phyloP scores from a whole-genome alignment of 176 grass and related monocot genomes.

The Metroxylon sagu region DNA sequence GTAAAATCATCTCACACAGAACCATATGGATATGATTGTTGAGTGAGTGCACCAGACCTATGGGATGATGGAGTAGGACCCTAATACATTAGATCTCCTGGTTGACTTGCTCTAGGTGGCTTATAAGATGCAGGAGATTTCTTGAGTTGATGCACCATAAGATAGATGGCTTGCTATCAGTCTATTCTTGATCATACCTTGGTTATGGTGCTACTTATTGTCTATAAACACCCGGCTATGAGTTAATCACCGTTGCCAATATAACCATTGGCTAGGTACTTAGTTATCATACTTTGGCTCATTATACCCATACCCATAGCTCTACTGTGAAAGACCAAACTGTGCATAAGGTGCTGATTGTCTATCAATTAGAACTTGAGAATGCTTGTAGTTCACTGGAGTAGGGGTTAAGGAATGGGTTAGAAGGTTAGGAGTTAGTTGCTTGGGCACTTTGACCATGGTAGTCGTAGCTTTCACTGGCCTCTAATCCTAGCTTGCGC shows the following conservation, averaged over 20 bases:
- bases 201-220: constrained; percentile 15
- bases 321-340: constrained; percentile 33
- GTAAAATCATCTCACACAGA: too few relatives aligned
- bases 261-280: constrained; percentile 57
- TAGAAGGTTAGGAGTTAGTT: constrained; percentile 36
- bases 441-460: constrained; percentile 46
- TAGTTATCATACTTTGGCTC: constrained; percentile 51
- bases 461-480: constrained; percentile 50
- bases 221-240: constrained; percentile 46
- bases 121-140: constrained; percentile 11
- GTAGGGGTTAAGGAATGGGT: constrained; percentile 27
- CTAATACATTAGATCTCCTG: constrained; percentile 43
- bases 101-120: constrained; percentile 28
- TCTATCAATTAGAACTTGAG: constrained; percentile 58
- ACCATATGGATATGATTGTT: constrained; percentile 18
- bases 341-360: constrained; percentile 50
- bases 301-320: constrained; percentile 49
- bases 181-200: constrained; percentile 45
- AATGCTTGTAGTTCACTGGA: constrained; percentile 39
- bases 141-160: constrained; percentile 46
- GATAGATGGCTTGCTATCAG: constrained; percentile 58
- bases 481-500: constrained; percentile 51
- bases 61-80: constrained; percentile 43
- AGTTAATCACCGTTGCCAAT: constrained; percentile 43
- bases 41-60: constrained; percentile 15